These are phyloP conservation scores for Debaryomyces sp. DNA, from an alignment of 1,139 yeast species.

Conservation along the genomic window DNA sequence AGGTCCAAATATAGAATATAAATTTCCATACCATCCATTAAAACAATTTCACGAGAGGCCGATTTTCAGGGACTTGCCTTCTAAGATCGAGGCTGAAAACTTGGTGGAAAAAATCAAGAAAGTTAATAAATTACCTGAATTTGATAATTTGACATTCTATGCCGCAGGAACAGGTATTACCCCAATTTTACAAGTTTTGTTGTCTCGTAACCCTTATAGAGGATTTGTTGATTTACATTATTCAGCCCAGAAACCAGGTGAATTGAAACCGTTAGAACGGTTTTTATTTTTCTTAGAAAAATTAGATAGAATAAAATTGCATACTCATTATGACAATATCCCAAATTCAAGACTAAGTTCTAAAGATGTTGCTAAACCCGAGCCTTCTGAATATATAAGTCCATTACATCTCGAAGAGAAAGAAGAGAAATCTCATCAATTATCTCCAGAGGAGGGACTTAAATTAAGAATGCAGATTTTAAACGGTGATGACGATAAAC, in stretches of 20 bases:
- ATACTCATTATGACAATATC: slow-evolving; percentile 53
- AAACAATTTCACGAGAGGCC: slow-evolving; percentile 59
- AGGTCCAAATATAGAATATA: slow-evolving; percentile 79
- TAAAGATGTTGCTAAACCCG: slow-evolving; percentile 46
- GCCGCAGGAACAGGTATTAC: slow-evolving; percentile 94
- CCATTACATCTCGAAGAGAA: slow-evolving; percentile 31
- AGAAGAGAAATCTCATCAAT: slow-evolving; percentile 10
- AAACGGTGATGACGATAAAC: slow-evolving; percentile 19
- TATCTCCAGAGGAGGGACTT: slow-evolving; percentile 33
- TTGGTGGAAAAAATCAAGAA: slow-evolving; percentile 29
- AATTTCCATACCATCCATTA: slow-evolving; percentile 66
- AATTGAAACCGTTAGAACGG: slow-evolving; percentile 56
- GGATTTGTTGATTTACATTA: slow-evolving; percentile 70
- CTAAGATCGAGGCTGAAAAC: slow-evolving; percentile 57
- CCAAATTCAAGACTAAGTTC: slow-evolving; percentile 35
- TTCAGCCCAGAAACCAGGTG: slow-evolving; percentile 60
- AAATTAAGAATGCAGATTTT: slow-evolving; percentile 36
- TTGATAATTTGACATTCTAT: slow-evolving; percentile 64
- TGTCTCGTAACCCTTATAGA: slow-evolving; percentile 73
- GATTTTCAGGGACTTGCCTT: slow-evolving; percentile 67
- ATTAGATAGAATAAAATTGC: slow-evolving; percentile 61
- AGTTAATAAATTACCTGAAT: slow-evolving; percentile 43
- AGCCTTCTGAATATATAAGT: slow-evolving; percentile 41
- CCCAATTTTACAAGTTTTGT: slow-evolving; percentile 70
- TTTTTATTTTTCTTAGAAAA: slow-evolving; percentile 68